These are phyloP conservation scores for Letharia columbiana DNA, from an alignment of 495 filamentous ascomycete species.

Conservation along the genomic window DNA sequence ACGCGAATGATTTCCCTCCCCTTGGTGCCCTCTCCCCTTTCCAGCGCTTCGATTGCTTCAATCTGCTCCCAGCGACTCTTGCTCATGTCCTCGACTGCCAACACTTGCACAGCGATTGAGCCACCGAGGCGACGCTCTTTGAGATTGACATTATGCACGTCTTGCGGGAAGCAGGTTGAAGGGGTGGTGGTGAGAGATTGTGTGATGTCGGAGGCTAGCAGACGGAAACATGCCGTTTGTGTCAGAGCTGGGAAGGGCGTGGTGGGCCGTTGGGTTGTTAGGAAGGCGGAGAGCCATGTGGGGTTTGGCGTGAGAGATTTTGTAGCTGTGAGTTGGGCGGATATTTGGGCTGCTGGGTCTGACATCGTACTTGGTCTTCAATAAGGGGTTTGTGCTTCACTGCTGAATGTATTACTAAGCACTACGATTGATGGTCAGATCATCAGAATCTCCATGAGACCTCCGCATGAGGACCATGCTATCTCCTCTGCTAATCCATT, in stretches of 20 bases:
- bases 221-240: constrained; percentile 70
- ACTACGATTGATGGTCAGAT: neutral
- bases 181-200: constrained; percentile 44
- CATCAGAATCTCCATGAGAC: neutral
- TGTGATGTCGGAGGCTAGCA: constrained; percentile 70
- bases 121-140: constrained; percentile 47
- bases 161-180: constrained; percentile 47
- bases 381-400: neutral
- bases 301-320: constrained; percentile 39
- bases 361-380: constrained; percentile 29
- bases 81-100: constrained; percentile 76
- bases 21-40: constrained; percentile 72
- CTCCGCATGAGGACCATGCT: neutral
- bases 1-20: constrained; percentile 77
- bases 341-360: constrained; percentile 31
- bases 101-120: constrained; percentile 67
- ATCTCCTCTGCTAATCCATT: neutral
- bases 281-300: constrained; percentile 38
- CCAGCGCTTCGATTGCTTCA: constrained; percentile 72
- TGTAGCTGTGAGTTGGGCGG: constrained; percentile 35
- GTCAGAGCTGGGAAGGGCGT: constrained; percentile 63
- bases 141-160: constrained; percentile 43
- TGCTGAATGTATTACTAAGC: neutral
- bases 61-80: constrained; percentile 74
- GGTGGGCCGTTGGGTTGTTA: constrained; percentile 39